phyloP scores from a whole-genome alignment of 345 rosid species.

The Nasturtium officinale region DNA sequence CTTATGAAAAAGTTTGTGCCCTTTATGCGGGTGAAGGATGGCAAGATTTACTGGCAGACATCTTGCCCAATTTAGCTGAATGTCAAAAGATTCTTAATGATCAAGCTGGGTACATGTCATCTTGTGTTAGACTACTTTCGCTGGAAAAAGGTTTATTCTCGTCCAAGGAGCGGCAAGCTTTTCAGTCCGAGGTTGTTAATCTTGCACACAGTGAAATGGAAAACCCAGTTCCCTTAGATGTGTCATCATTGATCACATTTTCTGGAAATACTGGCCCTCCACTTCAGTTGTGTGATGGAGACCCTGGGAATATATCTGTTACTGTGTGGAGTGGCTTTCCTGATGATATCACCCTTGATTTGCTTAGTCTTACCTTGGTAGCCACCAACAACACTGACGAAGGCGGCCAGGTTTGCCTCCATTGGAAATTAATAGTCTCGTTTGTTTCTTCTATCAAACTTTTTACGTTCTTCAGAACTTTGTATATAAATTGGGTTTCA shows the following conservation, averaged over 20 bases:
- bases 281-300: slow-evolving; percentile 90
- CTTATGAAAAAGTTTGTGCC: slow-evolving; percentile 96
- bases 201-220: slow-evolving; percentile 94
- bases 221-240: slow-evolving; percentile 93
- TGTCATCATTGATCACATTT: slow-evolving; percentile 88
- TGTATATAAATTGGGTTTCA: slow-evolving; percentile 48
- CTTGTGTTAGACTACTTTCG: slow-evolving; percentile 89
- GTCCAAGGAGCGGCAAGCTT: slow-evolving; percentile 85
- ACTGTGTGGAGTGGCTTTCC: slow-evolving; percentile 98
- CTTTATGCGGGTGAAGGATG: slow-evolving; percentile 96
- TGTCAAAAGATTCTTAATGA: slow-evolving; percentile 93
- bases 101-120: slow-evolving; percentile 91
- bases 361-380: slow-evolving; percentile 83
- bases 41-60: slow-evolving; percentile 95
- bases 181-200: slow-evolving; percentile 86
- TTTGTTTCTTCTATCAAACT: slow-evolving; percentile 14
- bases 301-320: slow-evolving; percentile 84
- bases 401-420: slow-evolving; percentile 74
- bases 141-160: slow-evolving; percentile 83
- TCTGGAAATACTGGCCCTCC: slow-evolving; percentile 92
- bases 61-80: slow-evolving; percentile 90
- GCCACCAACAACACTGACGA: slow-evolving; percentile 86
- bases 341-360: slow-evolving; percentile 92
- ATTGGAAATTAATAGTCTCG: slow-evolving; percentile 13
- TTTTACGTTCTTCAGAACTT: slow-evolving; percentile 4